Evolutionary conservation across 257 asterid genomes (phyloP), one percentile per base, ranked within the genome.

Genomic region (Voacanga thouarsii): DNA sequence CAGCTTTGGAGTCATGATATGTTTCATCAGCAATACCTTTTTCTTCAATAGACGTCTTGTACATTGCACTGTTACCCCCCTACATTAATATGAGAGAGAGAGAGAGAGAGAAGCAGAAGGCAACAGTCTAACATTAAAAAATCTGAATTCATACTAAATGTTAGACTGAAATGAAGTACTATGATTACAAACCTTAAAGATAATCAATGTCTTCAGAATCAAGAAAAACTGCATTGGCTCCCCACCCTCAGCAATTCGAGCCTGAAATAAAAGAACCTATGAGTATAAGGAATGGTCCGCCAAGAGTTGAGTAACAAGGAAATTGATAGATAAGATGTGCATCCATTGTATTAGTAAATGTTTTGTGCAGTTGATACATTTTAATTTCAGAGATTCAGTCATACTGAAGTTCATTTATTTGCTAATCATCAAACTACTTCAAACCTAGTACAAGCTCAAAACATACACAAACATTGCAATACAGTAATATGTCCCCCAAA

Each of bases 11-110:
- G 68, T 83, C 90, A 15, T 80, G n/a, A 59, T 85, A 88, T 59
- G 92, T 92, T 75, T 90, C 93, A 80, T 93, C 97, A 50, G 85
- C 76, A 83, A 86, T 84, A 69, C 84, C 96, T 69, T 90, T 89
- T 75, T 87, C 88, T 28, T 85, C 83, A 44, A 89, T 70, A 77
- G 83, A 76, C 6, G 67, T 86, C 86, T 92, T 92, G 86, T 89
- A 93, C 76, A 89, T 89, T 76, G 79, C 73, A 78, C 97, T 87
- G 37, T 80, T 87, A 80, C 97, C 92, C 57, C 98, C 98, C 98
- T 93, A 49, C 78, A 79, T 51, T 44, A 85, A 71, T 37, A 65
- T 82, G 75, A 64, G 47, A 73, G 74, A 76, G 30, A 76, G 12
- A 80, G 72, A 69, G 47, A 63, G 57, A 60, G 72, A 59, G 33